Conservation (phyloP, 2,329 filamentous ascomycete genomes). For the Orbilia quercus region DNA sequence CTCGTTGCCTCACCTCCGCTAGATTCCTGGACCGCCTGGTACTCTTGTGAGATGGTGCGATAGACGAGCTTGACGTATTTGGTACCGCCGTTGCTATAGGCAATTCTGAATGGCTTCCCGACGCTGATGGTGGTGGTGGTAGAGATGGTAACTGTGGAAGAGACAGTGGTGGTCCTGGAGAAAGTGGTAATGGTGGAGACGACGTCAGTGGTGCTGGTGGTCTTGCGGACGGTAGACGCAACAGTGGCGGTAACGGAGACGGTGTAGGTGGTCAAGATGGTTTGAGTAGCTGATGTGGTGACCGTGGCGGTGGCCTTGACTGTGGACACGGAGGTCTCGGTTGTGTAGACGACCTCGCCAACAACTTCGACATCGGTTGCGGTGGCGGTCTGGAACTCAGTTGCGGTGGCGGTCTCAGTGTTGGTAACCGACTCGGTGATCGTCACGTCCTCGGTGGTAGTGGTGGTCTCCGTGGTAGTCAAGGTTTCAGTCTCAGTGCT, state of each 20-base stretch:
- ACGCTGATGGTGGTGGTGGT: background rate
- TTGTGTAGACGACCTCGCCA: constrained; percentile 3
- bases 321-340: background rate
- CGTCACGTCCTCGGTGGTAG: constrained; percentile 5
- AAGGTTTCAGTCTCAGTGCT: constrained; percentile 6
- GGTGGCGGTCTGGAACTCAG: constrained; percentile 7
- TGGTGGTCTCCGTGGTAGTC: background rate
- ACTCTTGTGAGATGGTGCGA: background rate
- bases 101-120: constrained; percentile 19
- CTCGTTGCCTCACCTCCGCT: background rate
- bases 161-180: constrained; percentile 5
- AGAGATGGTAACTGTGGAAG: constrained; percentile 7
- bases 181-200: constrained; percentile 10
- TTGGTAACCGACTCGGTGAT: constrained; percentile 9
- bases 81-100: background rate
- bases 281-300: constrained; percentile 10
- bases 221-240: background rate
- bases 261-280: constrained; percentile 4
- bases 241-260: constrained; percentile 22
- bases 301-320: constrained; percentile 20
- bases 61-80: background rate
- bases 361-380: constrained; percentile 11
- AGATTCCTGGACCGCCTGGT: background rate
- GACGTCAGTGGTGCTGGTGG: constrained; percentile 6
- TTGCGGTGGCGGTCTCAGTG: constrained; percentile 4